Base-by-base conservation (phyloP, 129 eudicot genomes). In the Smallanthus sonchifolius region DNA sequence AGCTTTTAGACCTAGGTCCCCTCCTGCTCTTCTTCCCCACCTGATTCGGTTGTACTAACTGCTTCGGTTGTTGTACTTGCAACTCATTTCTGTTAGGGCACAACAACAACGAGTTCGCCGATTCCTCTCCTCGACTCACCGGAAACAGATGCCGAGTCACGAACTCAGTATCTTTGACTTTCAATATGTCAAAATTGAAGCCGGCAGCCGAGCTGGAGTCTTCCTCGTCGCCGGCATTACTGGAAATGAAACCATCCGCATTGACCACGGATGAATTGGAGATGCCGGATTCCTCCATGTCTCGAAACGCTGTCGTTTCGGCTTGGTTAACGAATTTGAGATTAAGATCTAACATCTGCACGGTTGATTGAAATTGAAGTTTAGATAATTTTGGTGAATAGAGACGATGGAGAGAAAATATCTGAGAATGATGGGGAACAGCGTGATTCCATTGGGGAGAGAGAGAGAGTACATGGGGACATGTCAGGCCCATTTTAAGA, bases 1-100 rank as follows among this genome's bases (percentile, higher is more conserved):
- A 91, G 77, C 97, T 91, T 30, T 89, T 79, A 10, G 97, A 91
- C 87, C 89, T 79, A 37, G 97, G 97, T n/a, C 97, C 97, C 42
- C 97, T 80, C 51, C 94, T 72, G 68, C 94, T 90, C 71, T 87
- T 91, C 81, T 79, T 87, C 54, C 72, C 81, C 36, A 20, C 62
- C 76, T 20, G 69, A 65, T 77, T 70, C 6, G 61, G 81, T 43
- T 69, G 85, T 63, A 70, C 77, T 0, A 20, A 39, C 6, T 49
- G 47, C 77, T 62, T 48, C 60, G 37, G 69, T 19, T 73, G 87
- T 56, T 75, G 89, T 40, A 65, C 76, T 32, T 72, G 57, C 65
- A 76, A 52, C 56, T 80, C 84, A 20, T 64, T 39, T 54, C 49
- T 64, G 38, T 75, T 67, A 32, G 75, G 51, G 70, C 80, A 39